These are phyloP conservation scores for Arthrobotrys iridis DNA, from an alignment of 2,329 filamentous ascomycete species.

Conservation along the genomic window DNA sequence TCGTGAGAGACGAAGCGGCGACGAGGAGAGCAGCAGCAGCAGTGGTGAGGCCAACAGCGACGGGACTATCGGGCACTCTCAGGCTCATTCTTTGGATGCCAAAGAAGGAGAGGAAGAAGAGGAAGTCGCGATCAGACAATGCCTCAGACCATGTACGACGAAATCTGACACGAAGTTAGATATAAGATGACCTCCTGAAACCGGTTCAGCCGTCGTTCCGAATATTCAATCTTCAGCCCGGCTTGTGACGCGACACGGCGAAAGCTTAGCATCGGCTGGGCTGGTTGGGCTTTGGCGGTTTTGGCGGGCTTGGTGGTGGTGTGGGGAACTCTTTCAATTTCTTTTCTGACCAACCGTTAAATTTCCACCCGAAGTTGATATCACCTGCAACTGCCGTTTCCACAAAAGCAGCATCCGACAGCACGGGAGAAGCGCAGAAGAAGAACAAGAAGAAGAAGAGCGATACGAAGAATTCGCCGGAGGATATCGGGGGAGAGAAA, in stretches of 20 bases:
- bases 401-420: background rate
- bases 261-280: constrained; percentile 7
- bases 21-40: constrained; percentile 26
- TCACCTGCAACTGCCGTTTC: background rate
- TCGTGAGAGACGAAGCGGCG: constrained; percentile 61
- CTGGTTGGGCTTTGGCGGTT: background rate
- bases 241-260: background rate
- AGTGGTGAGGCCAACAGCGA: constrained; percentile 26
- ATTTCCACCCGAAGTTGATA: background rate
- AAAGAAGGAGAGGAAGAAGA: too few relatives aligned
- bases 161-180: too few relatives aligned
- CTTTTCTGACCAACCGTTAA: constrained; percentile 38
- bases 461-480: background rate
- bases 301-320: constrained; percentile 3
- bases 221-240: too few relatives aligned
- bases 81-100: too few relatives aligned
- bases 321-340: constrained; percentile 23
- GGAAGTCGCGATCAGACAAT: too few relatives aligned
- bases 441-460: background rate
- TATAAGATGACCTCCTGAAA: too few relatives aligned
- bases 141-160: too few relatives aligned
- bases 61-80: background rate
- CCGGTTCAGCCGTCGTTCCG: too few relatives aligned
- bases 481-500: background rate
- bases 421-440: background rate